A percentile compares a stretch with the other conserved stretches of the same genome.
phyloP scores from a whole-genome alignment of 2,329 filamentous ascomycete genomes.

The Verticillium albo-atrum region DNA sequence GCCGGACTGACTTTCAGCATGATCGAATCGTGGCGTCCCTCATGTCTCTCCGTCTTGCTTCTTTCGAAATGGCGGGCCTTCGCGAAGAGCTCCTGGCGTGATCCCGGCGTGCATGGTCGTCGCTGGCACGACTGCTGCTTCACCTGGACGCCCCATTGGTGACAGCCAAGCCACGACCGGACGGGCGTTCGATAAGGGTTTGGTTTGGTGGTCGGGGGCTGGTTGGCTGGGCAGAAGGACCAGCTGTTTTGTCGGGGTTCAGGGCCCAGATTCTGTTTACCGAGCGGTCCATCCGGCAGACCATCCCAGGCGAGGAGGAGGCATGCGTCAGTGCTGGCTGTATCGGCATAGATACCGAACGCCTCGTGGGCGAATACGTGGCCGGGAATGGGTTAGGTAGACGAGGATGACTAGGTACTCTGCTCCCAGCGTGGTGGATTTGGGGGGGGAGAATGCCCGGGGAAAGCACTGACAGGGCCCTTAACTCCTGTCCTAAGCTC shows the following conservation, averaged over 20 bases:
- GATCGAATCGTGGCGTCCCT: neutral
- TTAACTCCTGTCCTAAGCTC: neutral
- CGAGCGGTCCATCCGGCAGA: neutral
- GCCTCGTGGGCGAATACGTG: neutral
- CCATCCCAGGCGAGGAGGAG: neutral
- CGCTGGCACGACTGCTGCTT: neutral
- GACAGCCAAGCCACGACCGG: neutral
- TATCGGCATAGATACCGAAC: neutral
- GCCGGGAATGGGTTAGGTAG: neutral
- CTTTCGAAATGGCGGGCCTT: neutral
- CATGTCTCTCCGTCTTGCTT: neutral
- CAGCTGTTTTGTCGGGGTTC: neutral
- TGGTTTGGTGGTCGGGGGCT: neutral
- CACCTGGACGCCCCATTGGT: neutral
- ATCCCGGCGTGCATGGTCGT: neutral
- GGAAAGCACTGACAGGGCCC: neutral
- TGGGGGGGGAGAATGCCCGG: neutral
- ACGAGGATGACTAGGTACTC: too few species aligned
- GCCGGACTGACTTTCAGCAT: neutral
- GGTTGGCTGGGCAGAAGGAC: neutral
- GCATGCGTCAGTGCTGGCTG: neutral
- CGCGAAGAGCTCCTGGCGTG: neutral
- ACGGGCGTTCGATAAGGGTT: neutral
- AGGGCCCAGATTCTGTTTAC: neutral
- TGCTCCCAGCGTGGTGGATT: neutral